These are phyloP conservation scores for Tothia fuscella DNA, from an alignment of 2,329 filamentous ascomycete species.

Conservation along the genomic window DNA sequence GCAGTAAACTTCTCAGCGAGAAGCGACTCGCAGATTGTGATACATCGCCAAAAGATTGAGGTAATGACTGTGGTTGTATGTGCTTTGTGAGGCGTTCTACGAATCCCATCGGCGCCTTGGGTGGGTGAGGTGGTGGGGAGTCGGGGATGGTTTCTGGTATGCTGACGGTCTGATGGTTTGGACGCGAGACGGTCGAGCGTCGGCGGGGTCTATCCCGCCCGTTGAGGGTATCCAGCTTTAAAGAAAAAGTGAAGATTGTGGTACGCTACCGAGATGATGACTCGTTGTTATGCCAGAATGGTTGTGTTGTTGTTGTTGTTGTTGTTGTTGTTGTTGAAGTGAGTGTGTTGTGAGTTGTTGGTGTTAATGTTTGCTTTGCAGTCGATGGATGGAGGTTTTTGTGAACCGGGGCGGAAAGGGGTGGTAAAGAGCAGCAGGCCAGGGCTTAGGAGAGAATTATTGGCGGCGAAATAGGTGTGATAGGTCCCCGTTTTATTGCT, in stretches of 20 bases:
- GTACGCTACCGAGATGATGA: neutral
- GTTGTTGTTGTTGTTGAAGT: neutral
- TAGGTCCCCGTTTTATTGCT: too few relatives aligned
- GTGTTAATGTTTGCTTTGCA: neutral
- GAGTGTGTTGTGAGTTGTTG: neutral
- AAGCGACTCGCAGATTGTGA: conserved; percentile 15
- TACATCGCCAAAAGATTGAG: conserved; percentile 7
- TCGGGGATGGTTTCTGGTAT: conserved; percentile 9
- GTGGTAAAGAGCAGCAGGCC: too few relatives aligned
- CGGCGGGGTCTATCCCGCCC: conserved; percentile 10
- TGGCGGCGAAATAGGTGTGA: too few relatives aligned
- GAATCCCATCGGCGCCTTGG: conserved; percentile 27
- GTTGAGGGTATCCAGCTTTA: conserved; percentile 8
- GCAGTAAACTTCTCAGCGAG: conserved; percentile 54
- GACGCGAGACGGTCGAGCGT: conserved; percentile 11
- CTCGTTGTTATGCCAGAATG: neutral
- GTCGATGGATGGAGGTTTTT: conserved; percentile 4
- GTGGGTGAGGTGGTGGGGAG: conserved; percentile 11
- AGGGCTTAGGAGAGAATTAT: too few relatives aligned
- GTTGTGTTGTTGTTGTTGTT: neutral
- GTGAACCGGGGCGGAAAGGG: too few relatives aligned
- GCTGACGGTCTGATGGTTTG: conserved; percentile 6
- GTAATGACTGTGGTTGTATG: conserved; percentile 25
- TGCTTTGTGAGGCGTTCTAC: conserved; percentile 33
- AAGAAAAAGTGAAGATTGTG: conserved; percentile 3